phyloP scores from a whole-genome alignment of 2,329 filamentous ascomycete genomes.

The Cryphonectria carpinicola region DNA sequence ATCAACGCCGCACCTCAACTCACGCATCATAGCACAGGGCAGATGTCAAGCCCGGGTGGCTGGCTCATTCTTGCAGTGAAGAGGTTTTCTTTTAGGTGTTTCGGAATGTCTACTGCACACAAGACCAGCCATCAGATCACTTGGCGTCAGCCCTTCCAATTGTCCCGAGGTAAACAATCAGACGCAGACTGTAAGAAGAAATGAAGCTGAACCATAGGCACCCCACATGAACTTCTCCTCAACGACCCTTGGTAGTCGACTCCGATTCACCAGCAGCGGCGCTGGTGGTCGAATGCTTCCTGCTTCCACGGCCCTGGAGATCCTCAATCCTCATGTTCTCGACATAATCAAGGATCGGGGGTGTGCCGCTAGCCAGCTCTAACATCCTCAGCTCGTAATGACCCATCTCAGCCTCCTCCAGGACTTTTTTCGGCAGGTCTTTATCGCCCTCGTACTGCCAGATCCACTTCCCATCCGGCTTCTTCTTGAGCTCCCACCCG shows the following conservation, averaged over 20 bases:
- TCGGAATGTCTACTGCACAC: background rate
- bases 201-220: background rate
- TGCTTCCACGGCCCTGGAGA: constrained; percentile 17
- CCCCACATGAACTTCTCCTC: background rate
- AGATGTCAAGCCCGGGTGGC: background rate
- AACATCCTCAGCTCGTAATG: constrained; percentile 57
- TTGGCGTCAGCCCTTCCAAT: background rate
- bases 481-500: constrained; percentile 48
- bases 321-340: constrained; percentile 34
- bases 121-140: background rate
- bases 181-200: background rate
- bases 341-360: constrained; percentile 49
- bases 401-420: constrained; percentile 59
- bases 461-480: constrained; percentile 48
- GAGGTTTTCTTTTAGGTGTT: background rate
- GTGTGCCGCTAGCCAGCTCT: constrained; percentile 46
- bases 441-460: constrained; percentile 58
- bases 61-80: background rate
- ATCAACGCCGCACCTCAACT: background rate
- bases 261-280: background rate
- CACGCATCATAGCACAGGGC: background rate
- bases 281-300: constrained; percentile 11
- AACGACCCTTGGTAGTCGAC: background rate
- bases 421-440: constrained; percentile 44
- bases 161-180: background rate